These are phyloP conservation scores for Nothophoma quercina DNA, from an alignment of 2,329 filamentous ascomycete genomes.

Conservation along the genomic window DNA sequence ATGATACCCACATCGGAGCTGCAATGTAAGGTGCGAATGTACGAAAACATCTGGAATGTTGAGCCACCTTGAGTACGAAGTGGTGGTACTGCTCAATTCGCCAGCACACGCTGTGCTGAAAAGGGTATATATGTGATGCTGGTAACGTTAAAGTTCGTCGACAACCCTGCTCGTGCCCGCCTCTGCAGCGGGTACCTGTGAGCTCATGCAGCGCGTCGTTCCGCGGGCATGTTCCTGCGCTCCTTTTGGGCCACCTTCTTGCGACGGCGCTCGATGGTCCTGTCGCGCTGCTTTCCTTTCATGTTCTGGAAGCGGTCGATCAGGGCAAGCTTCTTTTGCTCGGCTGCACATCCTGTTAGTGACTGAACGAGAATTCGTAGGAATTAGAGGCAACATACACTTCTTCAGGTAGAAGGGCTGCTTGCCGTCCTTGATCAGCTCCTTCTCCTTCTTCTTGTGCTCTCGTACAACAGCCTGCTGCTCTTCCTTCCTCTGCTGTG, in stretches of 20 bases:
- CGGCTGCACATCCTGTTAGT: constrained; percentile 57
- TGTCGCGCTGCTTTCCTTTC: constrained; percentile 85
- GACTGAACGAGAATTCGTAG: background rate
- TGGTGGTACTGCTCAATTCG: background rate
- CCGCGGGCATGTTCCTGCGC: constrained; percentile 66
- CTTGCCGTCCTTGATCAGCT: constrained; percentile 86
- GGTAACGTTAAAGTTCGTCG: constrained; percentile 10
- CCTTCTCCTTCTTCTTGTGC: constrained; percentile 84
- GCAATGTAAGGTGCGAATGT: background rate
- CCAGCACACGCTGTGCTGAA: constrained; percentile 2
- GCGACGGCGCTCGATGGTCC: constrained; percentile 81
- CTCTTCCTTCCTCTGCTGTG: constrained; percentile 73
- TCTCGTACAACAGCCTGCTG: constrained; percentile 73
- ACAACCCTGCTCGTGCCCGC: constrained; percentile 13
- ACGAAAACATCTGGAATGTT: constrained; percentile 1
- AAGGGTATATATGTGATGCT: constrained; percentile 14
- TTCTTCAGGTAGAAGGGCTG: constrained; percentile 92
- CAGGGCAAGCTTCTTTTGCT: constrained; percentile 86
- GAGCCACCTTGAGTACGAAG: background rate
- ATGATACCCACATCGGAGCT: background rate
- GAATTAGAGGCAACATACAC: constrained; percentile 47
- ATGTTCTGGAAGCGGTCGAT: constrained; percentile 81
- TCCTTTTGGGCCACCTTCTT: constrained; percentile 91
- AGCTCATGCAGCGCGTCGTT: constrained; percentile 41
- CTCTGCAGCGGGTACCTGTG: constrained; percentile 25